Percentiles rank a stretch among this genome's conserved stretches.
phyloP scores from a whole-genome alignment of 2,329 filamentous ascomycete genomes.

The Trichoderma atroviride region DNA sequence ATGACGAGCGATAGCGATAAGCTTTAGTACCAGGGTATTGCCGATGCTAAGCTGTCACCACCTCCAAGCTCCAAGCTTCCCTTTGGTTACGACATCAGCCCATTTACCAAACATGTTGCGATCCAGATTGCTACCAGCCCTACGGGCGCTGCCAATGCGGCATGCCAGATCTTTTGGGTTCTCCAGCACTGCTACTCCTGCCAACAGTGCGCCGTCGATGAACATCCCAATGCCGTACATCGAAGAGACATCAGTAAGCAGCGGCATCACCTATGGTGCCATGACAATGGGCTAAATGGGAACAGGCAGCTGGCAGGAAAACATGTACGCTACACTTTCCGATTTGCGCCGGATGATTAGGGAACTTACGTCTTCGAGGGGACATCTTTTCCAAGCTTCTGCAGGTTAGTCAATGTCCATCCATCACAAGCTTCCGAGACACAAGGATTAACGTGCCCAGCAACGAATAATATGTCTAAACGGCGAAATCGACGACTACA shows the following conservation, averaged over 20 bases:
- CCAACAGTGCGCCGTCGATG: constrained; percentile 34
- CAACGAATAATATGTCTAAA: constrained; percentile 96
- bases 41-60: not conserved
- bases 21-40: not conserved
- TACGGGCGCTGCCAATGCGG: constrained; percentile 41
- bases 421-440: not conserved
- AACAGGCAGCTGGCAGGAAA: constrained; percentile 73
- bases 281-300: constrained; percentile 34
- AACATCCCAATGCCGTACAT: constrained; percentile 63
- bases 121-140: constrained; percentile 36
- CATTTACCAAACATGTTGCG: constrained; percentile 37
- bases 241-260: constrained; percentile 47
- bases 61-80: constrained; percentile 13
- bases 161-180: constrained; percentile 50
- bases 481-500: constrained; percentile 83
- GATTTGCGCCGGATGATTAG: not conserved
- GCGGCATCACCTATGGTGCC: constrained; percentile 4
- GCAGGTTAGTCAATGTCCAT: constrained; percentile 54
- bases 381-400: constrained; percentile 82
- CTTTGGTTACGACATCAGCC: not conserved
- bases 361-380: constrained; percentile 51
- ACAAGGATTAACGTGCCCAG: constrained; percentile 42
- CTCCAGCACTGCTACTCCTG: constrained; percentile 37
- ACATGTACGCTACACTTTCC: constrained; percentile 60
- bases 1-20: constrained; percentile 25